phyloP scores from a whole-genome alignment of 768 basidiomycete species.

The Mycena crocata region DNA sequence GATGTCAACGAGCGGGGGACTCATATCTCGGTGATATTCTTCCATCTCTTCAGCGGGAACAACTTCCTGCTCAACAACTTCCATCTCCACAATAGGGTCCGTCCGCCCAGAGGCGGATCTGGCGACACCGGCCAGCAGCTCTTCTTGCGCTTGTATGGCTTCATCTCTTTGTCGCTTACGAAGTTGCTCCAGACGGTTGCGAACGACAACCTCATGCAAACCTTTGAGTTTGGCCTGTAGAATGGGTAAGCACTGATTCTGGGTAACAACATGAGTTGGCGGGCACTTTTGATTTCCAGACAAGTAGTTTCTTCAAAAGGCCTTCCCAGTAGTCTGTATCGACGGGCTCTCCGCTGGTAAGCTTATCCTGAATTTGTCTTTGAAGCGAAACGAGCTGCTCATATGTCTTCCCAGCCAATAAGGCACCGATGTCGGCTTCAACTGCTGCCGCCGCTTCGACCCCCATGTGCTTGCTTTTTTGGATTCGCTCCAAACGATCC shows the following conservation, averaged over 20 bases:
- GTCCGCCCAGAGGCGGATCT: constrained; percentile 61
- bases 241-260: constrained; percentile 23
- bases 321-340: constrained; percentile 99
- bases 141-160: constrained; percentile 93
- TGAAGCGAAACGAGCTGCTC: constrained; percentile 88
- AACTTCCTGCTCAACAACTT: constrained; percentile 46
- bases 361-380: constrained; percentile 86
- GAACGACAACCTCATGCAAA: constrained; percentile 95
- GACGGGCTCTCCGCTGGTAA: constrained; percentile 91
- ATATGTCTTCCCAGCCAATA: constrained; percentile 88
- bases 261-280: not conserved
- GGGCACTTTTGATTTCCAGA: constrained; percentile 95
- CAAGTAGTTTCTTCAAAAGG: constrained; percentile 89
- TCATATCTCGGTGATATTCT: constrained; percentile 88
- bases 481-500: constrained; percentile 85
- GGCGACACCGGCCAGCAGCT: constrained; percentile 84
- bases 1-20: constrained; percentile 80
- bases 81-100: constrained; percentile 50
- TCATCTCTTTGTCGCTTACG: constrained; percentile 97
- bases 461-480: constrained; percentile 69
- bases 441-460: constrained; percentile 82
- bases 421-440: constrained; percentile 82
- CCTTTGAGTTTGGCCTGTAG: constrained; percentile 87
- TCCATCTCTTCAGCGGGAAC: constrained; percentile 75
- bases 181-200: constrained; percentile 95